Evolutionary conservation across 2,329 filamentous ascomycete genomes (phyloP).

Genomic region (Amphichorda felina): DNA sequence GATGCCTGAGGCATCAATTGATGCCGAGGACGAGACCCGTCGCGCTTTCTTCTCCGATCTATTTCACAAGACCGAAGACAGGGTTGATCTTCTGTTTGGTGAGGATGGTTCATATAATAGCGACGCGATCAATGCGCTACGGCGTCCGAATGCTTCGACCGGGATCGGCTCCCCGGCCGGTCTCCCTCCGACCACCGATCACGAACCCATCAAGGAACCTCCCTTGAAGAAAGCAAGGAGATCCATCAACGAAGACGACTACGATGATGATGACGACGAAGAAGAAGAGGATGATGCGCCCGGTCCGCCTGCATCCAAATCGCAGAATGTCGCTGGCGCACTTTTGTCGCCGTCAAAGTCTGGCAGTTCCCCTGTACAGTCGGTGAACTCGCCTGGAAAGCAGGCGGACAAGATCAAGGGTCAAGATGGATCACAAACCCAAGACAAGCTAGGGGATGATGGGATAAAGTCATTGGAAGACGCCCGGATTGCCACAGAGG

Average conservation of each 20-base stretch:
- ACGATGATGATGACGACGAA: constrained; percentile 75
- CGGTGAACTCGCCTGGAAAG: constrained; percentile 48
- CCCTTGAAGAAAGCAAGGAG: constrained; percentile 65
- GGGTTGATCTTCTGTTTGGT: constrained; percentile 64
- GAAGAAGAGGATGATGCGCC: constrained; percentile 54
- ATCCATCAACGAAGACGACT: constrained; percentile 74
- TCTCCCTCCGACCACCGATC: constrained; percentile 44
- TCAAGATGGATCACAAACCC: constrained; percentile 33
- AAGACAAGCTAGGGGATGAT: constrained; percentile 67
- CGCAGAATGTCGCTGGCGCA: constrained; percentile 36
- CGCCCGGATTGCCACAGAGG: constrained; percentile 80
- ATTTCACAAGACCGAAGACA: constrained; percentile 66
- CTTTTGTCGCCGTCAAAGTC: constrained; percentile 60
- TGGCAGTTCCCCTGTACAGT: constrained; percentile 54
- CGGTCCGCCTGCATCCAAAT: constrained; percentile 37
- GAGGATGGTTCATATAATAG: constrained; percentile 41
- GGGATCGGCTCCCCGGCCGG: constrained; percentile 16
- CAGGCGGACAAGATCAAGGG: constrained; percentile 40
- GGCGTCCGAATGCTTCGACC: constrained; percentile 25
- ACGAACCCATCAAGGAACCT: constrained; percentile 45
- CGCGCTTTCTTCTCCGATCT: constrained; percentile 66
- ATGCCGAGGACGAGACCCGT: constrained; percentile 57
- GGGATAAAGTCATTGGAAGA: constrained; percentile 89
- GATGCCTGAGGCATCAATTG: constrained; percentile 43
- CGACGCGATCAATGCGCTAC: constrained; percentile 40